phyloP scores from a whole-genome alignment of 1,284 basidiomycete genomes.

The Ganoderma lingzhi region DNA sequence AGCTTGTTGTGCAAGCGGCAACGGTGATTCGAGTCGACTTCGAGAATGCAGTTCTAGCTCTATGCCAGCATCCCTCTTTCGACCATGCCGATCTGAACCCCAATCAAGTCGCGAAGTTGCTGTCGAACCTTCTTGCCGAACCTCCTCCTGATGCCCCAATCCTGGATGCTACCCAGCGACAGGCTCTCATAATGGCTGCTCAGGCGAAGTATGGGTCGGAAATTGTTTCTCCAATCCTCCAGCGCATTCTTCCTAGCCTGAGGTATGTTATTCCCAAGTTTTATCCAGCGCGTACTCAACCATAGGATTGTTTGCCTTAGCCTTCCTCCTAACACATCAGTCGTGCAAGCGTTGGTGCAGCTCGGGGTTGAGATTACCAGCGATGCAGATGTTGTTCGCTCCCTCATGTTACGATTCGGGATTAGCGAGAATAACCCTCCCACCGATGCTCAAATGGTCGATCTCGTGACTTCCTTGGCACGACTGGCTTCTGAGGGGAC shows the following conservation, averaged over 20 bases:
- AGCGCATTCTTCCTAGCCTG: conserved; percentile 66
- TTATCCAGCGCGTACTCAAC: background rate
- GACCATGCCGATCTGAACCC: conserved; percentile 83
- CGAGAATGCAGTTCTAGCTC: conserved; percentile 74
- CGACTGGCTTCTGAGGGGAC: conserved; percentile 76
- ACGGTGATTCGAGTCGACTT: conserved; percentile 77
- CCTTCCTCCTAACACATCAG: conserved; percentile 67
- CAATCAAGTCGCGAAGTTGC: conserved; percentile 77
- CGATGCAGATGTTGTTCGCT: conserved; percentile 74
- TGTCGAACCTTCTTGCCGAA: conserved; percentile 81
- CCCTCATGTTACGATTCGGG: conserved; percentile 75
- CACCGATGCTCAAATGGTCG: conserved; percentile 72
- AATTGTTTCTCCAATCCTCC: conserved; percentile 58
- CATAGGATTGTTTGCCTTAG: conserved; percentile 46
- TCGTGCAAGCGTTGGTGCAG: conserved; percentile 77
- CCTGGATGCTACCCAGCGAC: conserved; percentile 73
- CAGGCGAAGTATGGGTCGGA: conserved; percentile 79
- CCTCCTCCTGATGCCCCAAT: conserved; percentile 69
- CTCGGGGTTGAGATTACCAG: conserved; percentile 80
- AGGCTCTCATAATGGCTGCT: conserved; percentile 74
- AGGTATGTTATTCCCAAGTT: conserved; percentile 53
- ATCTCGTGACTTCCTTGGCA: conserved; percentile 71
- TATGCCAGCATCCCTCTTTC: conserved; percentile 80
- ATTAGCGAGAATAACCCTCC: conserved; percentile 74
- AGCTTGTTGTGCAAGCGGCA: conserved; percentile 73